Percentiles rank a stretch among this genome's conserved stretches.
phyloP scores from a whole-genome alignment of 352 stramenopile genomes.

The Albugo candida region DNA sequence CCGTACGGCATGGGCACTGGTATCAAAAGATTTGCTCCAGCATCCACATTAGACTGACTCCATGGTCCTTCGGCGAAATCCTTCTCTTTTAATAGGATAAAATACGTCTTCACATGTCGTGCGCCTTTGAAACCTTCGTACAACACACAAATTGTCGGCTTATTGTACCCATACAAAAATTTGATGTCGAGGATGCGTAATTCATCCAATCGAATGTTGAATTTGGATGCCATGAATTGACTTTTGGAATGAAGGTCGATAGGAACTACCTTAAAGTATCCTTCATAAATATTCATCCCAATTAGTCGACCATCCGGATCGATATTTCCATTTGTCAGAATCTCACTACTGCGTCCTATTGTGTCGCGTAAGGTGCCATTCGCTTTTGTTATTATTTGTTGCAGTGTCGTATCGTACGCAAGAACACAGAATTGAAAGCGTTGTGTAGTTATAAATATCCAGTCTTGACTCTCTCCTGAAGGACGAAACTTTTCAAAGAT shows the following conservation, averaged over 20 bases:
- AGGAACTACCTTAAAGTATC: conserved; percentile 80
- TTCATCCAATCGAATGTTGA: conserved; percentile 87
- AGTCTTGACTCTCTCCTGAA: conserved; percentile 52
- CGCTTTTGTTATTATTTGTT: conserved; percentile 66
- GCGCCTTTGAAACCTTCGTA: conserved; percentile 82
- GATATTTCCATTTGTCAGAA: conserved; percentile 77
- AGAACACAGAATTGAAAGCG: conserved; percentile 82
- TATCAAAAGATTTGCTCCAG: conserved; percentile 73
- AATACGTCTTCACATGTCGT: conserved; percentile 84
- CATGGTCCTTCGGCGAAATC: conserved; percentile 78
- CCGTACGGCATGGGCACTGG: conserved; percentile 64
- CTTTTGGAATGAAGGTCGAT: conserved; percentile 44
- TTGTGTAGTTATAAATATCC: conserved; percentile 79
- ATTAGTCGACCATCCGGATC: conserved; percentile 71
- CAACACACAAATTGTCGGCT: conserved; percentile 81
- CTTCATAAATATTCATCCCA: conserved; percentile 83
- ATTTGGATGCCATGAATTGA: conserved; percentile 64
- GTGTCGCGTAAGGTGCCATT: conserved; percentile 73
- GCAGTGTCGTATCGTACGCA: conserved; percentile 43
- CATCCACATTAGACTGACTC: conserved; percentile 79
- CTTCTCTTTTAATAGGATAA: conserved; percentile 79
- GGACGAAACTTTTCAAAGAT: conserved; percentile 76
- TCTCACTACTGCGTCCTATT: conserved; percentile 75
- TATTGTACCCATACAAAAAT: conserved; percentile 78
- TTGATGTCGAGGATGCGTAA: conserved; percentile 86